Conservation (phyloP, 2,329 filamentous ascomycete genomes). For the Camillea tinctor region DNA sequence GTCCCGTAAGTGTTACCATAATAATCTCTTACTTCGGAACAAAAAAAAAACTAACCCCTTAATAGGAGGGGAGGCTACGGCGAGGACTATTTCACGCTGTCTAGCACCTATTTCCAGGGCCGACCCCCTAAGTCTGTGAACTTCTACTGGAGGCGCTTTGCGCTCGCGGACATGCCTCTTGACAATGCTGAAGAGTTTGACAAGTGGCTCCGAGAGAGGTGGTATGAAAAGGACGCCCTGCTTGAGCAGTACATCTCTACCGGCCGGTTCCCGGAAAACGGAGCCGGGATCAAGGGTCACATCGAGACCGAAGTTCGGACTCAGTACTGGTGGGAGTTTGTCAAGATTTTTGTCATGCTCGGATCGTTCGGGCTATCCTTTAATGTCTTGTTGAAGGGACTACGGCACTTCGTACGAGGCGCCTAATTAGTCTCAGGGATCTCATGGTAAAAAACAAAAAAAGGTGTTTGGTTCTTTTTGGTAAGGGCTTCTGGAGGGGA, state of each 20-base stretch:
- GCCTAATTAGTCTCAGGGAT: background rate
- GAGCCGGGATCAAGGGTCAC: conserved; percentile 45
- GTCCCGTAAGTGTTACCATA: conserved; percentile 66
- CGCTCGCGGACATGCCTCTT: conserved; percentile 76
- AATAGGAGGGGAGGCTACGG: conserved; percentile 74
- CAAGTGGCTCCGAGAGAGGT: conserved; percentile 78
- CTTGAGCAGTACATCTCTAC: conserved; percentile 79
- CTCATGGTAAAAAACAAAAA: background rate
- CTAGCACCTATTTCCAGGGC: conserved; percentile 84
- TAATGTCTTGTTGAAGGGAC: conserved; percentile 31
- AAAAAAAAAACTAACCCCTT: background rate
- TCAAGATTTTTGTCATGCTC: conserved; percentile 53
- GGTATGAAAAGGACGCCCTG: conserved; percentile 88
- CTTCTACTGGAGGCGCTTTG: conserved; percentile 91
- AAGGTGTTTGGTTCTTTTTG: background rate
- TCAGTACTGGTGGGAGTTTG: conserved; percentile 52
- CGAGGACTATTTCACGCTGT: conserved; percentile 86
- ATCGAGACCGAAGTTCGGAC: conserved; percentile 60
- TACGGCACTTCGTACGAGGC: conserved; percentile 1
- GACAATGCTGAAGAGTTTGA: conserved; percentile 74
- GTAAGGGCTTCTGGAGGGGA: background rate
- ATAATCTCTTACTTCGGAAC: background rate
- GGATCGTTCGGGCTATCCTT: conserved; percentile 44
- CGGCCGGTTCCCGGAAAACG: conserved; percentile 75
- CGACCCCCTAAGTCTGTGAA: conserved; percentile 92